Conservation (phyloP, 2,329 filamentous ascomycete genomes). For the Aureobasidium sp. region DNA sequence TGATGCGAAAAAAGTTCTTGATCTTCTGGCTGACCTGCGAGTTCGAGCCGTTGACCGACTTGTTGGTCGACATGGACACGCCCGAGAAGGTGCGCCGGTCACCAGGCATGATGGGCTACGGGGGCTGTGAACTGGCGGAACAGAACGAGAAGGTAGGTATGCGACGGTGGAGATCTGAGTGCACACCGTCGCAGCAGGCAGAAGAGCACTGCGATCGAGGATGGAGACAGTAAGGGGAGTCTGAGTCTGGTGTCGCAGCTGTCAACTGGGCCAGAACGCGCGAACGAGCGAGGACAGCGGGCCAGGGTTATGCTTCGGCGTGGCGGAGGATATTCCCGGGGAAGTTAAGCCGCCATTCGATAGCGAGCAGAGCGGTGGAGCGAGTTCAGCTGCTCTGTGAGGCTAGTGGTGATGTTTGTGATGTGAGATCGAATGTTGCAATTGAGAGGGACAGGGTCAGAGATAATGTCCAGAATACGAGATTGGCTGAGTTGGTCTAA, state of each 20-base stretch:
- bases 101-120: constrained; percentile 27
- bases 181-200: constrained; percentile 8
- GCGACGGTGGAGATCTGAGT: neutral
- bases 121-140: neutral
- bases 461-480: neutral
- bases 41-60: constrained; percentile 43
- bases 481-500: neutral
- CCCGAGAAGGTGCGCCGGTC: constrained; percentile 46
- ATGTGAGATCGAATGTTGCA: neutral
- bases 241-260: neutral
- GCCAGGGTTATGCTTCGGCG: constrained; percentile 14
- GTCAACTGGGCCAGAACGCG: constrained; percentile 8
- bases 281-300: constrained; percentile 12
- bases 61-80: constrained; percentile 36
- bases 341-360: constrained; percentile 6
- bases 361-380: neutral
- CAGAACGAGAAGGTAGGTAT: neutral
- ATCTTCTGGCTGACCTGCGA: constrained; percentile 56
- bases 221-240: neutral
- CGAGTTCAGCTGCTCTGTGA: neutral
- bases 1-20: constrained; percentile 65
- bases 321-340: constrained; percentile 4
- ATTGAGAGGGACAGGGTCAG: neutral
- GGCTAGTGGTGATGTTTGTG: neutral
- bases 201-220: neutral